These are phyloP conservation scores for Nematocida major DNA, from an alignment of 371 early-diverging fungal genomes.

Conservation along the genomic window DNA sequence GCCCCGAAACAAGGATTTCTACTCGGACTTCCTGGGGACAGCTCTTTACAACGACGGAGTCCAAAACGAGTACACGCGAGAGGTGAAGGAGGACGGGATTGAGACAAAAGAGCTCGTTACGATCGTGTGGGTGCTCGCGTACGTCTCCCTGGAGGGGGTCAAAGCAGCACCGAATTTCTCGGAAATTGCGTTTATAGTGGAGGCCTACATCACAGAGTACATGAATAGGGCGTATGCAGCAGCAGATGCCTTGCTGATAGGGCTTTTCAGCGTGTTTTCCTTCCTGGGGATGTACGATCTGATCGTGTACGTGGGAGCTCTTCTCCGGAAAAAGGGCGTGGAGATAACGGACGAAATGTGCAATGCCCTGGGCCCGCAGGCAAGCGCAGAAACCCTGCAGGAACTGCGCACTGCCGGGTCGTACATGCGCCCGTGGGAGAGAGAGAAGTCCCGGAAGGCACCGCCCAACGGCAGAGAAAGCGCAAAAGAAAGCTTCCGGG, in stretches of 20 bases:
- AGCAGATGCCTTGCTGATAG: constrained; percentile 9
- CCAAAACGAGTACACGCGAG: background rate
- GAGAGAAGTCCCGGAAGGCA: background rate
- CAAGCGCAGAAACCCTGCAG: background rate
- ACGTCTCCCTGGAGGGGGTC: background rate
- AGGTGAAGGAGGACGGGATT: constrained; percentile 33
- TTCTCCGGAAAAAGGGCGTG: background rate
- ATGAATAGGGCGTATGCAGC: background rate
- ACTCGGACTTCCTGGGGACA: constrained; percentile 27
- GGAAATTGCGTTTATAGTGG: constrained; percentile 22
- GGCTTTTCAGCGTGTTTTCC: constrained; percentile 26
- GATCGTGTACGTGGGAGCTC: background rate
- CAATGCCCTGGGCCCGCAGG: constrained; percentile 9
- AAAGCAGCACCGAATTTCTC: background rate
- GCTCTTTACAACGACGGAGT: constrained; percentile 28
- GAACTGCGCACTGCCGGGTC: background rate
- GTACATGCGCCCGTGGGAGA: background rate
- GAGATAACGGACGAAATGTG: constrained; percentile 39
- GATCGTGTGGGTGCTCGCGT: constrained; percentile 21
- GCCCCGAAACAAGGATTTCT: background rate
- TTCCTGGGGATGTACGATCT: constrained; percentile 21
- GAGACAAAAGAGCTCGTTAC: background rate
- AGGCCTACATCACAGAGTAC: constrained; percentile 17
- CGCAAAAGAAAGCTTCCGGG: background rate
- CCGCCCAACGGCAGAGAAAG: background rate